These are phyloP conservation scores for Hemisphaericaspora nanyangensis DNA, from an alignment of 805 yeast species.

Conservation along the genomic window DNA sequence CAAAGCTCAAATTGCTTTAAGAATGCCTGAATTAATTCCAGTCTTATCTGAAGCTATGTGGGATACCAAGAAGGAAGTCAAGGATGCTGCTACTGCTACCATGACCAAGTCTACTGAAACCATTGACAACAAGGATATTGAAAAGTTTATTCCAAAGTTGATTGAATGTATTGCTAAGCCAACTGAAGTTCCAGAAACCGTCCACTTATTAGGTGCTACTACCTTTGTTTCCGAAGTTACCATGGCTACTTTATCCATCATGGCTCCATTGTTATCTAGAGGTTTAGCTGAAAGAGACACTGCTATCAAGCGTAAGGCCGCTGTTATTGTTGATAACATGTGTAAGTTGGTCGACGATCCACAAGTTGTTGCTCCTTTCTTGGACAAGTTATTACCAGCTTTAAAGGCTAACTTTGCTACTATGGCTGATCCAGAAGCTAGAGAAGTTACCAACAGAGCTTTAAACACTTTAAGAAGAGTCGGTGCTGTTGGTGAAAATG, in stretches of 20 bases:
- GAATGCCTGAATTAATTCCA: constrained; percentile 99
- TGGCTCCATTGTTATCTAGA: constrained; percentile 98
- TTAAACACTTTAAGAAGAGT: constrained; percentile 97
- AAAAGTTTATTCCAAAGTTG: constrained; percentile 97
- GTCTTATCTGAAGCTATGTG: constrained; percentile 99
- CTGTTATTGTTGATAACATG: constrained; percentile 99
- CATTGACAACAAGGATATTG: constrained; percentile 99
- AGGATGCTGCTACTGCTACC: constrained; percentile 92
- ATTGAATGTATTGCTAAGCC: constrained; percentile 97
- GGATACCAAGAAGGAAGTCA: constrained; percentile 99
- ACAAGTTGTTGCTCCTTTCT: constrained; percentile 99
- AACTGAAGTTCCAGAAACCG: constrained; percentile 97
- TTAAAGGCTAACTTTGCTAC: constrained; percentile 89
- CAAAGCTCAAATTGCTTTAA: constrained; percentile 91
- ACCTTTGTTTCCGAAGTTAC: constrained; percentile 99
- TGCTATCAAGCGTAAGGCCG: constrained; percentile 98
- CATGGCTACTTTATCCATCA: constrained; percentile 97
- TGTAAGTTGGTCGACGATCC: constrained; percentile 99
- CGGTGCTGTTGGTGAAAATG: constrained; percentile 92
- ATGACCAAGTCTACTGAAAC: constrained; percentile 96
- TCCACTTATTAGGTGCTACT: constrained; percentile 98
- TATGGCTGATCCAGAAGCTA: constrained; percentile 99
- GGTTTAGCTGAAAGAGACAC: constrained; percentile 99
- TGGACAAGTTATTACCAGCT: constrained; percentile 93
- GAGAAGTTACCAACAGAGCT: constrained; percentile 97